Evolutionary conservation across 2,329 filamentous ascomycete genomes (phyloP).

Genomic region (Coniosporium tulheliwenetii): DNA sequence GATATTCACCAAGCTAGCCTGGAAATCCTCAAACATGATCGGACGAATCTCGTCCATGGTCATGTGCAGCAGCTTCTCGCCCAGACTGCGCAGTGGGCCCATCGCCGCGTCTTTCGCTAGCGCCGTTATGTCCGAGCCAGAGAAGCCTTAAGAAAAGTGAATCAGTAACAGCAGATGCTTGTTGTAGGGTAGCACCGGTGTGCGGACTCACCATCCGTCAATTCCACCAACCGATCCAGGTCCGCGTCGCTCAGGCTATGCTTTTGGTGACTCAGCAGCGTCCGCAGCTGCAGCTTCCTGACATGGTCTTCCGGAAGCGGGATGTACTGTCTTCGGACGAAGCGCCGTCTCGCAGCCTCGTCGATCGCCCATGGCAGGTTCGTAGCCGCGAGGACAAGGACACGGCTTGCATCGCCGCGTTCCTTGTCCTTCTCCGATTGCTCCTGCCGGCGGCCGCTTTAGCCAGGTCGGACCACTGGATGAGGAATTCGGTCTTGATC

Average conservation of each 20-base stretch:
- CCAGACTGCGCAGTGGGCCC: conserved; percentile 80
- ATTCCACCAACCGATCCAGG: conserved; percentile 53
- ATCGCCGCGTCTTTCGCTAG: conserved; percentile 96
- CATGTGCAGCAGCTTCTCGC: conserved; percentile 79
- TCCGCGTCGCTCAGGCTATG: conserved; percentile 60
- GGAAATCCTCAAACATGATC: conserved; percentile 70
- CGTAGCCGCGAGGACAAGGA: conserved; percentile 86
- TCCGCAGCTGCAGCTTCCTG: conserved; percentile 61
- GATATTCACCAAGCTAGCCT: conserved; percentile 69
- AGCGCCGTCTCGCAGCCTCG: conserved; percentile 78
- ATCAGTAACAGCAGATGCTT: neutral
- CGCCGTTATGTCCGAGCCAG: conserved; percentile 90
- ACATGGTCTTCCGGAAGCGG: conserved; percentile 78
- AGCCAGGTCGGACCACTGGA: conserved; percentile 92
- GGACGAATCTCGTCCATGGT: conserved; percentile 88
- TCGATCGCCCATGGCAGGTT: conserved; percentile 98
- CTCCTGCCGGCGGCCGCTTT: conserved; percentile 81
- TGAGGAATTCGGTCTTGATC: conserved; percentile 95
- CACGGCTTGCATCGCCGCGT: conserved; percentile 67
- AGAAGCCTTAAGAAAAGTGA: conserved; percentile 55
- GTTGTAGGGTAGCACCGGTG: neutral
- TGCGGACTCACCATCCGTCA: conserved; percentile 60
- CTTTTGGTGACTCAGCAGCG: conserved; percentile 72
- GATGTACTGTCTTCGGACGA: conserved; percentile 91
- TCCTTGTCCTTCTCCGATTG: conserved; percentile 49